Conservation (phyloP, 768 basidiomycete genomes). For the Termitomyces sp. region DNA sequence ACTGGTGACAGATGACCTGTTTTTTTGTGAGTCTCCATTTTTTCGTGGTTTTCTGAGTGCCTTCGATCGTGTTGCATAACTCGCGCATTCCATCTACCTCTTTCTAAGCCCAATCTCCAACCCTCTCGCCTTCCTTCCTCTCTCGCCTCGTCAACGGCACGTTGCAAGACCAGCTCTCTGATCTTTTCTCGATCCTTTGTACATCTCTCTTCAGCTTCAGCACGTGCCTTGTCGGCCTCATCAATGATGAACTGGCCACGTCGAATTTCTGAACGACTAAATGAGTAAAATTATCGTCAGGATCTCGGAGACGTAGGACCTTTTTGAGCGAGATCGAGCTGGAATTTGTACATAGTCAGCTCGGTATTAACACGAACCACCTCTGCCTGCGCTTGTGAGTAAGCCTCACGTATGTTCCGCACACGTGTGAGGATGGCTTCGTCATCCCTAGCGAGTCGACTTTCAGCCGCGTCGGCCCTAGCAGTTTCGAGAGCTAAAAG, state of each 20-base stretch:
- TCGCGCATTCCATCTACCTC: slow-evolving; percentile 19
- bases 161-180: slow-evolving; percentile 40
- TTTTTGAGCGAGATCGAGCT: slow-evolving; percentile 53
- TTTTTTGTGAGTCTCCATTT: neutral
- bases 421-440: slow-evolving; percentile 27
- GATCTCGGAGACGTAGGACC: slow-evolving; percentile 20
- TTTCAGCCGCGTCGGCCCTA: slow-evolving; percentile 34
- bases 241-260: slow-evolving; percentile 49
- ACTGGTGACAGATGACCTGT: neutral
- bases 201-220: slow-evolving; percentile 43
- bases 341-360: slow-evolving; percentile 48
- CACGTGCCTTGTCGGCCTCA: slow-evolving; percentile 41
- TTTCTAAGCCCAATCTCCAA: slow-evolving; percentile 40
- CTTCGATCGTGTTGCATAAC: neutral
- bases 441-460: slow-evolving; percentile 14
- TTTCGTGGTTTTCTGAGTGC: neutral
- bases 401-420: slow-evolving; percentile 25
- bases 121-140: slow-evolving; percentile 51
- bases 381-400: slow-evolving; percentile 23
- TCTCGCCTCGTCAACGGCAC: slow-evolving; percentile 41
- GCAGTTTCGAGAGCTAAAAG: slow-evolving; percentile 28
- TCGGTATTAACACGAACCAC: slow-evolving; percentile 37
- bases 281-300: neutral
- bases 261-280: slow-evolving; percentile 34
- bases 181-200: slow-evolving; percentile 38